Conservation (phyloP, 2,329 filamentous ascomycete species). For the Ceratocystis alfenasii region DNA sequence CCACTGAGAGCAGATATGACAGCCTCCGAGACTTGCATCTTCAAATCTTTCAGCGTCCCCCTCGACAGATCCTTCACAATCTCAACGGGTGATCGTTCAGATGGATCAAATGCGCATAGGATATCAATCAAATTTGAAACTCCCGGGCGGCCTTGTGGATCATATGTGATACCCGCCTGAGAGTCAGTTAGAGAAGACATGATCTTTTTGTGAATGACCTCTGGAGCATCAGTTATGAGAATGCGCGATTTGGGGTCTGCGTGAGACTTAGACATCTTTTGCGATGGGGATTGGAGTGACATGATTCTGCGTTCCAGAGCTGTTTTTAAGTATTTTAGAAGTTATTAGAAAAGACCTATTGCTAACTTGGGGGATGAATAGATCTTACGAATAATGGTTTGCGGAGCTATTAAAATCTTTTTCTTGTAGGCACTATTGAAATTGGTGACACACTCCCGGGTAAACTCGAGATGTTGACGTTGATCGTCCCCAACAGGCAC, state of each 20-base stretch:
- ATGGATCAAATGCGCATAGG: slow-evolving; percentile 53
- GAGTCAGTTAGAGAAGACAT: slow-evolving; percentile 67
- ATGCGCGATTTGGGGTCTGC: slow-evolving; percentile 62
- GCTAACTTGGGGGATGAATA: not conserved
- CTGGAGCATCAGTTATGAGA: slow-evolving; percentile 59
- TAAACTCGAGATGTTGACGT: slow-evolving; percentile 84
- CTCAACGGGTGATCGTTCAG: slow-evolving; percentile 31
- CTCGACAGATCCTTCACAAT: slow-evolving; percentile 33
- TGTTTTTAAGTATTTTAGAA: slow-evolving; percentile 28
- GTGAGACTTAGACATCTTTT: slow-evolving; percentile 94
- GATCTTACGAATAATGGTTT: slow-evolving; percentile 56
- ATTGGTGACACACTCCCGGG: slow-evolving; percentile 69
- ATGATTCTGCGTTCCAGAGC: slow-evolving; percentile 77
- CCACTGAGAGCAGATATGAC: slow-evolving; percentile 42
- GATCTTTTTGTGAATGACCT: slow-evolving; percentile 57
- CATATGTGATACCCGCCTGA: slow-evolving; percentile 53
- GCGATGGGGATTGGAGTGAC: slow-evolving; percentile 64
- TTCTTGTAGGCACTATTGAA: slow-evolving; percentile 66
- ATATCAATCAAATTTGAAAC: slow-evolving; percentile 81
- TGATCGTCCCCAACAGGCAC: slow-evolving; percentile 97
- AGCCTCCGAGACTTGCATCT: slow-evolving; percentile 45
- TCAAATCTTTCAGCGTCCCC: slow-evolving; percentile 32
- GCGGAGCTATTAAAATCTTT: slow-evolving; percentile 50
- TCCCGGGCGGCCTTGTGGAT: slow-evolving; percentile 57
- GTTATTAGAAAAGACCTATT: not conserved